Conservation (phyloP, 129 eudicot species). For the Apium graveolens region DNA sequence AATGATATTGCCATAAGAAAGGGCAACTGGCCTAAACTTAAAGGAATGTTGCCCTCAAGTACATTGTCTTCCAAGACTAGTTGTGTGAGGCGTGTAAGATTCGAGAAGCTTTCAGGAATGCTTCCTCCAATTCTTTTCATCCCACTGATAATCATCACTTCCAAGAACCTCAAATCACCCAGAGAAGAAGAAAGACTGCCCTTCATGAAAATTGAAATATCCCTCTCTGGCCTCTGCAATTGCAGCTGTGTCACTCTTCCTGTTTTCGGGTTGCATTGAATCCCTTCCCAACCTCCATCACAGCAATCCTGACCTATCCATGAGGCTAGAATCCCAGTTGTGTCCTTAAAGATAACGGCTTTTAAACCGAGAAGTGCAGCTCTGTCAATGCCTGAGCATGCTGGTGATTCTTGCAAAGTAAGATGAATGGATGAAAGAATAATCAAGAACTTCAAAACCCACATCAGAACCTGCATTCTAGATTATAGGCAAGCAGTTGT, state of each 20-base stretch:
- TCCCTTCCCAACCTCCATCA: constrained; percentile 90
- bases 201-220: constrained; percentile 44
- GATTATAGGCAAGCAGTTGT: constrained; percentile 32
- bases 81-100: constrained; percentile 46
- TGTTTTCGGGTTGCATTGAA: constrained; percentile 45
- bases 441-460: constrained; percentile 45
- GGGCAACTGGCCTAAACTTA: constrained; percentile 41
- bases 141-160: constrained; percentile 70
- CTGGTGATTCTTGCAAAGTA: constrained; percentile 5
- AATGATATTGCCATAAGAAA: constrained; percentile 47
- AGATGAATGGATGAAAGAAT: constrained; percentile 14
- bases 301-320: constrained; percentile 84
- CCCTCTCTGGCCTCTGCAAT: constrained; percentile 48
- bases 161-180: constrained; percentile 50
- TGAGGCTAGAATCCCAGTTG: constrained; percentile 55
- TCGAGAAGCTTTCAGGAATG: constrained; percentile 53
- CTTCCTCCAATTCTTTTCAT: constrained; percentile 59
- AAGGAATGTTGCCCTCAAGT: constrained; percentile 56
- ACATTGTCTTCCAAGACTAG: constrained; percentile 72
- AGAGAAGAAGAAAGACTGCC: constrained; percentile 70
- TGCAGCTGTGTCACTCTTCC: constrained; percentile 62
- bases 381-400: constrained; percentile 53
- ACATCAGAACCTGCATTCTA: constrained; percentile 41
- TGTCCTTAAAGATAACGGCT: constrained; percentile 51
- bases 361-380: constrained; percentile 82